Evolutionary conservation across 495 filamentous ascomycete species (phyloP), one percentile per base, ranked within the genome.

Genomic region (Neurospora intermedia): DNA sequence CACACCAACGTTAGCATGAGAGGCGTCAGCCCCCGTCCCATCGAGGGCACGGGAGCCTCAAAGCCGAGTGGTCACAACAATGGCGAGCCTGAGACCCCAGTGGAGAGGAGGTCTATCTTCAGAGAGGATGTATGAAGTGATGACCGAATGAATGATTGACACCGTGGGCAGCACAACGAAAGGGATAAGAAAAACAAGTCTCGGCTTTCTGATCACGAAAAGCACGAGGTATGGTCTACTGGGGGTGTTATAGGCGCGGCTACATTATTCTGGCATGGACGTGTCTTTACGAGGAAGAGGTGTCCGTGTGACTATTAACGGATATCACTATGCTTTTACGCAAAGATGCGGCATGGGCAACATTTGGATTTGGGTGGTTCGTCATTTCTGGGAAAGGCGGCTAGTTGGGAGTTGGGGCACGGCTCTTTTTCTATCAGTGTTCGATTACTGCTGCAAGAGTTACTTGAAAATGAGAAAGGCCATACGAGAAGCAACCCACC

Each of bases 21-120:
- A 43, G 88, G 87, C 15, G 85, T 90, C 11, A 89, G 87, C 76
- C 86, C 87, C 35, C 75, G 87, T 62, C 87, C 87, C 43, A 84
- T 88, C 59, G 83, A 85, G 71, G 54, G 27, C 7, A 66, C 27
- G 13, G 27, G 54, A 31, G 27, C 54, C 15, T 18, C 54, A 16
- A 66, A 66, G 27, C 27, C 54, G 54, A 66, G 6, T 66, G 54
- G 54, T 9, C 54, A 66, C 31, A 66, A 66, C 13, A 18, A 66
- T 35, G 54, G 54, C 54, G 54, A 66, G 54, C 54, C 74, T 62
- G 81, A 76, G 72, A 85, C 81, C 72, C 80, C 78, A n/a, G 81
- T 78, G 31, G 84, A 85, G 77, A 80, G 86, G 73, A 83, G 80
- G 71, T 85, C 83, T 18, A 81, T 87, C 10, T 88, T 88, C 72